phyloP scores from a whole-genome alignment of 495 filamentous ascomycete species.

The Umbilicaria muhlenbergii region DNA sequence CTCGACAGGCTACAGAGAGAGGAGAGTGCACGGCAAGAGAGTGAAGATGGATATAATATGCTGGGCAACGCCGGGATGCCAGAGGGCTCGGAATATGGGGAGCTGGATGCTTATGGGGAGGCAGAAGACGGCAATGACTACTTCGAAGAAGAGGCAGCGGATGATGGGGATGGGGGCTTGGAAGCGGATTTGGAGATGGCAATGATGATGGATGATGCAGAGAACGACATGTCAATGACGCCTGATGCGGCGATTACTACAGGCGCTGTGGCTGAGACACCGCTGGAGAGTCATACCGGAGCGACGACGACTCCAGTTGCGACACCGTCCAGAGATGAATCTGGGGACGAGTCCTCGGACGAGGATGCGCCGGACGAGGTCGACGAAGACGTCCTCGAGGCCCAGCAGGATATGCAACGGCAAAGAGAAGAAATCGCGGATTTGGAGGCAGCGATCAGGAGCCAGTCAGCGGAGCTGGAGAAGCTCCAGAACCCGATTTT shows the following conservation, averaged over 20 bases:
- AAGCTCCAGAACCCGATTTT: constrained; percentile 28
- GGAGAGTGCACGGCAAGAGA: constrained; percentile 25
- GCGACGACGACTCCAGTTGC: constrained; percentile 15
- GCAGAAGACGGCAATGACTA: constrained; percentile 24
- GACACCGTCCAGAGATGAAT: constrained; percentile 16
- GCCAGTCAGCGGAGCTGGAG: constrained; percentile 28
- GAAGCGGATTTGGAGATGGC: constrained; percentile 39
- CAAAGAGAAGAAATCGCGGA: constrained; percentile 34
- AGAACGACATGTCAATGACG: constrained; percentile 21
- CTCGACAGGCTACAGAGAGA: constrained; percentile 34
- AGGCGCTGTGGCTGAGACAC: too few species aligned
- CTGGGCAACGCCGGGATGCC: neutral
- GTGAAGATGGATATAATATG: constrained; percentile 23
- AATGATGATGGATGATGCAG: constrained; percentile 30
- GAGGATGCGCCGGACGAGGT: constrained; percentile 43
- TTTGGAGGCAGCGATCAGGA: constrained; percentile 29
- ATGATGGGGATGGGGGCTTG: constrained; percentile 30
- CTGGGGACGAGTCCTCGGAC: constrained; percentile 23
- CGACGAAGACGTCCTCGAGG: constrained; percentile 36
- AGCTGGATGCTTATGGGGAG: constrained; percentile 5
- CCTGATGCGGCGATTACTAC: too few species aligned
- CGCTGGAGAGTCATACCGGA: too few species aligned
- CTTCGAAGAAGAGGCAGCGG: constrained; percentile 33
- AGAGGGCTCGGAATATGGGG: too few species aligned
- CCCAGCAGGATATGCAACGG: constrained; percentile 30